Percentiles rank a stretch among this genome's conserved stretches.
These are phyloP conservation scores for Begonia loranthoides DNA, from an alignment of 306 rosid species.

Conservation along the genomic window DNA sequence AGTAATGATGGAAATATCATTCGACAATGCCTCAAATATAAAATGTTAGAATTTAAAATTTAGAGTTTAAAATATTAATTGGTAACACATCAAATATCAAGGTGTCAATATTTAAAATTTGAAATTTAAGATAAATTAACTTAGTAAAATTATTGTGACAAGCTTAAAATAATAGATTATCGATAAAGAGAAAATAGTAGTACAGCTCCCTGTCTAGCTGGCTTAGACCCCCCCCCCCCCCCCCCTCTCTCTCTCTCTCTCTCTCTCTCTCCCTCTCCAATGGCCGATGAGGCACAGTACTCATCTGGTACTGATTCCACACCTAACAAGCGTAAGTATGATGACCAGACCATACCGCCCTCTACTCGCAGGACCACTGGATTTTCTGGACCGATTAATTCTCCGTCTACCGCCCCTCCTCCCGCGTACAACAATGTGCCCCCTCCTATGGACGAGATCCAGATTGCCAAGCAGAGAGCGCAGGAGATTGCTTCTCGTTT, in stretches of 20 bases:
- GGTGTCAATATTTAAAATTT: no score
- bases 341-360: slow-evolving; percentile 36
- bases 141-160: no score
- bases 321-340: slow-evolving; percentile 68
- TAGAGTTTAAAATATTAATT: no score
- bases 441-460: slow-evolving; percentile 53
- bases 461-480: slow-evolving; percentile 77
- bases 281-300: slow-evolving; percentile 69
- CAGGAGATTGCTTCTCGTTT: slow-evolving; percentile 94
- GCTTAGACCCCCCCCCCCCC: background rate
- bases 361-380: slow-evolving; percentile 43
- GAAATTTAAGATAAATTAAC: no score
- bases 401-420: slow-evolving; percentile 34
- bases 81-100: no score
- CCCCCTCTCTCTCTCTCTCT: slow-evolving; percentile 3
- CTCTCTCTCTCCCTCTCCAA: no score
- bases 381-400: slow-evolving; percentile 47
- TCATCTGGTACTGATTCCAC: slow-evolving; percentile 40
- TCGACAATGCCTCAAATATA: no score
- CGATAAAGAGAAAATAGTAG: no score
- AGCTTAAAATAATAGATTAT: no score
- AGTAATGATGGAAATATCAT: no score
- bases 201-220: no score
- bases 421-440: slow-evolving; percentile 50
- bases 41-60: no score